Evolutionary conservation across 768 basidiomycete species (phyloP).

Genomic region (Multifurca ochricompacta): DNA sequence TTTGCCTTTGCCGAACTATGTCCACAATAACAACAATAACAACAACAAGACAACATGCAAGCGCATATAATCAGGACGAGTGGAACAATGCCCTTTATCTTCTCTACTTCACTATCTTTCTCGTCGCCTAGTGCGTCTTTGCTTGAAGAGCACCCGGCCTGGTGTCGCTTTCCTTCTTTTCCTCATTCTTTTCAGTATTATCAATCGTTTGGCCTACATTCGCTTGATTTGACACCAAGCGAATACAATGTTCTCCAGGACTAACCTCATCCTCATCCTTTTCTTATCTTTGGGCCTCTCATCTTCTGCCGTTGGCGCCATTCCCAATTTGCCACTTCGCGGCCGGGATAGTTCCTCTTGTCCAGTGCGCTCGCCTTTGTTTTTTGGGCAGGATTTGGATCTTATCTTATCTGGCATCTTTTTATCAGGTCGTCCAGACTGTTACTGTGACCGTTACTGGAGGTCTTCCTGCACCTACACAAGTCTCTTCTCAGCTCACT

Average conservation of each 20-base stretch:
- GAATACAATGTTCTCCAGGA: background rate
- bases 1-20: too few relatives aligned
- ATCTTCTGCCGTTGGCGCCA: background rate
- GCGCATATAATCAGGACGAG: too few relatives aligned
- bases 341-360: background rate
- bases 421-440: too few relatives aligned
- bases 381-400: background rate
- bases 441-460: too few relatives aligned
- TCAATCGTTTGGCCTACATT: background rate
- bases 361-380: background rate
- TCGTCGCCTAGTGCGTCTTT: too few relatives aligned
- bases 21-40: too few relatives aligned
- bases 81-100: too few relatives aligned
- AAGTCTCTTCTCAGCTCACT: too few relatives aligned
- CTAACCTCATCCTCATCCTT: background rate
- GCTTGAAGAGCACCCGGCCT: background rate
- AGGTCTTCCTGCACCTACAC: too few relatives aligned
- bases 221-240: background rate
- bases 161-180: background rate
- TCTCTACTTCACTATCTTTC: too few relatives aligned
- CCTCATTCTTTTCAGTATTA: background rate
- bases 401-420: background rate
- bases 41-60: too few relatives aligned
- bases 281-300: background rate
- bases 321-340: slow-evolving; percentile 28